These are phyloP conservation scores for Scenedesmus sp. DNA, from an alignment of 163 green algal genomes.

Conservation along the genomic window DNA sequence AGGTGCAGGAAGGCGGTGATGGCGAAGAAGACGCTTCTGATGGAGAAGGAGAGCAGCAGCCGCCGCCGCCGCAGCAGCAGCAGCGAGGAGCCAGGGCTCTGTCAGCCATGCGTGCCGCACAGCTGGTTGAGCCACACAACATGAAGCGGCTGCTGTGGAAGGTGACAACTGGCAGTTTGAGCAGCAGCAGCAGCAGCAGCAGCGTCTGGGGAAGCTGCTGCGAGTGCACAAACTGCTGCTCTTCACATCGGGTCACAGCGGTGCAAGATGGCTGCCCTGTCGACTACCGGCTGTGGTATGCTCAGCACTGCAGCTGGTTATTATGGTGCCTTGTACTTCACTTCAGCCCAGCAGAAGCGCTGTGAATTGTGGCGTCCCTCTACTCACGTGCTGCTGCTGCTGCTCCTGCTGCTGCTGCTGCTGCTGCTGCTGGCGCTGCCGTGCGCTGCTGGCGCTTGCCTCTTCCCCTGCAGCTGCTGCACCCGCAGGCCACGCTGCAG, in stretches of 20 bases:
- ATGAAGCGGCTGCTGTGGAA: constrained; percentile 45
- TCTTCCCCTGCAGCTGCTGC: constrained; percentile 18
- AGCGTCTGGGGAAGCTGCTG: not conserved
- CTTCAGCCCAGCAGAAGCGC: not conserved
- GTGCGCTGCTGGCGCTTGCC: not conserved
- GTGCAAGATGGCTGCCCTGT: too few relatives aligned
- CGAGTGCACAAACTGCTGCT: constrained; percentile 5
- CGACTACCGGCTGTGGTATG: too few relatives aligned
- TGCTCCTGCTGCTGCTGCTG: not conserved
- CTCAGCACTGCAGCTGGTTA: too few relatives aligned
- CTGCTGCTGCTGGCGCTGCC: not conserved
- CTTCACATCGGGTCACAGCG: too few relatives aligned
- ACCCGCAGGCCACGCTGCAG: constrained; percentile 46
- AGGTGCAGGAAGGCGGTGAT: not conserved
- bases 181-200: not conserved
- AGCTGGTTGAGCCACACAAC: not conserved
- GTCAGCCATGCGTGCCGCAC: not conserved
- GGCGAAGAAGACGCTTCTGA: not conserved
- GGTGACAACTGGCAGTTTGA: not conserved
- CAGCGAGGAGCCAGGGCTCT: not conserved
- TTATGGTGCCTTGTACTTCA: too few relatives aligned
- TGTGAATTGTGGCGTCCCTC: not conserved
- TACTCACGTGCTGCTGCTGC: too few relatives aligned
- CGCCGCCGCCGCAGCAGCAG: not conserved
- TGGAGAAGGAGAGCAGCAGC: not conserved